phyloP scores from a whole-genome alignment of 768 basidiomycete genomes.

The Udeniomyces megalosporus region DNA sequence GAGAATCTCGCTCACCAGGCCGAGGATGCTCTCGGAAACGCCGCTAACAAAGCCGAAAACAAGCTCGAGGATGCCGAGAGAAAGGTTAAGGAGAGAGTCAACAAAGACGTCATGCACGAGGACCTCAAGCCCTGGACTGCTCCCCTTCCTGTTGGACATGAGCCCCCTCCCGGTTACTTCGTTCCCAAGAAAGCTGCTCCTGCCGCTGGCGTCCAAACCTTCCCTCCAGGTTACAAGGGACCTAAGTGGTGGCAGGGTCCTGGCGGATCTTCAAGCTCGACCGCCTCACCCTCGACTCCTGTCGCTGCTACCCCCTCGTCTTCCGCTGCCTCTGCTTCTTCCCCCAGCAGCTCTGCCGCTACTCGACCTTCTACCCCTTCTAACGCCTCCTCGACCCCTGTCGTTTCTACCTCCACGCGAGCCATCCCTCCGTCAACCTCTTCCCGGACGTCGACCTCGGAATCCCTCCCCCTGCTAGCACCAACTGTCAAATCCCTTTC shows the following conservation, averaged over 20 bases:
- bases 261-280: conserved; percentile 1
- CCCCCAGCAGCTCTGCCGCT: not conserved
- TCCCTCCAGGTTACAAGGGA: no score
- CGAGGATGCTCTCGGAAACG: conserved; percentile 44
- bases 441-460: no score
- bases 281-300: conserved; percentile 18
- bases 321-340: not conserved
- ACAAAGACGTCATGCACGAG: conserved; percentile 16
- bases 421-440: no score
- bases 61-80: conserved; percentile 22
- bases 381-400: no score
- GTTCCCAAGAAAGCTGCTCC: conserved; percentile 32
- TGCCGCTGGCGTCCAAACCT: not conserved
- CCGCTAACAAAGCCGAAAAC: conserved; percentile 15
- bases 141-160: conserved; percentile 73
- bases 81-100: conserved; percentile 23
- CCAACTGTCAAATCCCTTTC: conserved; percentile 57
- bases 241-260: no score
- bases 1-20: conserved; percentile 53
- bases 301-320: conserved; percentile 13
- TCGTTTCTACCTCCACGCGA: no score
- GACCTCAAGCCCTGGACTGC: conserved; percentile 44
- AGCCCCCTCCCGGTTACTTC: conserved; percentile 77
- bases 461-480: conserved; percentile 52
- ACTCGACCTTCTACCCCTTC: not conserved